Evolutionary conservation across 768 basidiomycete genomes (phyloP), one percentile per base, ranked within the genome.

Genomic region (Botryobasidium botryosum): DNA sequence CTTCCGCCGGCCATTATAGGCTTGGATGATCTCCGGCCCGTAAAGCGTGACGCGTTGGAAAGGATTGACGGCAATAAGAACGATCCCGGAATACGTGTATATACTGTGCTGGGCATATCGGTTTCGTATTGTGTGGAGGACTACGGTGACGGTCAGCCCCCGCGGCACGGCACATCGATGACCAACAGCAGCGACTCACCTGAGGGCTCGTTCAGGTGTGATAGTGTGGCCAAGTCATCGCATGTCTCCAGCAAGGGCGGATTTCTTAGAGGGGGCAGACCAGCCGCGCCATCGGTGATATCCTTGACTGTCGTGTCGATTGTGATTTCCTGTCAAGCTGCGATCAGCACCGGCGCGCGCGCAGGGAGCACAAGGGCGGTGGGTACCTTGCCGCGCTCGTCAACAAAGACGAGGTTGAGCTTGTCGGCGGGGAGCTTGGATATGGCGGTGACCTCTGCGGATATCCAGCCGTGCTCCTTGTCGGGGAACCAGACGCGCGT

Each of bases 41-140:
- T 99, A 99, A 48, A 97, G 78, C 21, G 88, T 85, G 56, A 99
- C 81, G 57, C 90, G 84, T 63, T 91, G 85, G 63, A 99, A 99
- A 38, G 94, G 94, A 63, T 99, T 99, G 65, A 99, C 79, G 44
- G 94, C 94, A 59, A 99, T 94, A 52, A 99, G 75, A 50, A 97
- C 92, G 53, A 97, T 99, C 54, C 94, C 94, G 51, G 86, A 91
- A 66, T 97, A 99, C 26, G 94, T 97, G 58, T 97, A 99, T 55
- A 97, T 97, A 59, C 85, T 86, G 61, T 92, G 92, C 53, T 90
- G 83, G 27, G 80, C 84, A 65, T 99, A 99, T 55, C 92, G 83
- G 62, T 91, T 91, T 29, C 83, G 78, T 54, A 99, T 96, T 36
- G 92, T 92, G 59, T 99, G 91, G 23, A 99, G 70, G 25, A 99